A percentile compares a stretch with the other conserved stretches of the same genome.
Evolutionary conservation across 208 protist genomes (phyloP).

Genomic region (Leishmania guyanensis): DNA sequence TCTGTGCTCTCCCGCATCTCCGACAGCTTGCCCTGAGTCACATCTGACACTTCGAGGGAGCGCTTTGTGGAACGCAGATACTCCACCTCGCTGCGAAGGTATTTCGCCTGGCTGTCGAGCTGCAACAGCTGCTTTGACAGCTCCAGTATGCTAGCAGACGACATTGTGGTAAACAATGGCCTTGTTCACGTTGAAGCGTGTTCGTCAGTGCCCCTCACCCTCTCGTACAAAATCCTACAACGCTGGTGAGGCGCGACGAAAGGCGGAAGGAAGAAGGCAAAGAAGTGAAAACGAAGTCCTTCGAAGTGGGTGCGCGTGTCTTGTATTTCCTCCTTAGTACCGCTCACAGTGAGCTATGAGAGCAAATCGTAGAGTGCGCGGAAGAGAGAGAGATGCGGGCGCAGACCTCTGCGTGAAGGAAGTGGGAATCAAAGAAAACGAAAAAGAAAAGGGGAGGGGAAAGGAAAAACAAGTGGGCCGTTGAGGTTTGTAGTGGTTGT

Average conservation of each 20-base stretch:
- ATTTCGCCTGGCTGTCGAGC: constrained; percentile 57
- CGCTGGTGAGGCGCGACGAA: not conserved
- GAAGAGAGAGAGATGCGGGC: not conserved
- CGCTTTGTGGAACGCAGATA: constrained; percentile 56
- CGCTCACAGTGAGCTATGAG: not conserved
- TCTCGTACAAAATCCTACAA: not conserved
- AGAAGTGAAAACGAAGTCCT: constrained; percentile 6
- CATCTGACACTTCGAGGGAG: constrained; percentile 37
- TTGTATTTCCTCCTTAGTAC: not conserved
- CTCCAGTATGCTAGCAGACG: constrained; percentile 27
- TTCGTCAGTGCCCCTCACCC: not conserved
- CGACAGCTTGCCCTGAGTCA: constrained; percentile 25
- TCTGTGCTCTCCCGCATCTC: constrained; percentile 37
- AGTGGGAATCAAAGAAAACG: constrained; percentile 2
- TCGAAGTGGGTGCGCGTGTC: not conserved
- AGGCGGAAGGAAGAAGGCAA: not conserved
- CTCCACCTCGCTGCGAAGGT: constrained; percentile 65
- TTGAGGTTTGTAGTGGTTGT: not conserved
- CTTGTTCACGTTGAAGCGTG: not conserved
- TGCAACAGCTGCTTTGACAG: constrained; percentile 54
- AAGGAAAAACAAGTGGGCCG: not conserved
- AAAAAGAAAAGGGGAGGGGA: constrained; percentile 2
- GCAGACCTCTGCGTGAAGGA: constrained; percentile 1
- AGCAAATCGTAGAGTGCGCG: not conserved
- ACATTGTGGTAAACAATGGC: constrained; percentile 12